Percentiles rank a stretch among this genome's conserved stretches.
Evolutionary conservation across 495 filamentous ascomycete species (phyloP).

Genomic region (Hypoxylon lienhwacheense): DNA sequence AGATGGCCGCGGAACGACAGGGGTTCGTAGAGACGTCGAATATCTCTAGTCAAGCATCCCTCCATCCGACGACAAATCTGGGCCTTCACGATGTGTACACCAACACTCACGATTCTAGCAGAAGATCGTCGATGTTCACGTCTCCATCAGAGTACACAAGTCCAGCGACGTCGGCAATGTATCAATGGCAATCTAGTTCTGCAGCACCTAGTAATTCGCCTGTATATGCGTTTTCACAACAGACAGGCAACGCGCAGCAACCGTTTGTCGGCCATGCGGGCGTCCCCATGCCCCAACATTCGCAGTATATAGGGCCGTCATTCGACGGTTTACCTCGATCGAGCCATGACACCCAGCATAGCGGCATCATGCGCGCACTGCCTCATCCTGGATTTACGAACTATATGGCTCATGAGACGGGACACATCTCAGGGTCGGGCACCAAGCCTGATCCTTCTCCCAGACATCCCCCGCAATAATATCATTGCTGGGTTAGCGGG

Average conservation of each 20-base stretch:
- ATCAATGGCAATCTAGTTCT: constrained; percentile 36
- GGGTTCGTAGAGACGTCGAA: constrained; percentile 36
- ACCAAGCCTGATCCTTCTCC: constrained; percentile 20
- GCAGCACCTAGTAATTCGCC: constrained; percentile 34
- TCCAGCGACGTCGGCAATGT: constrained; percentile 38
- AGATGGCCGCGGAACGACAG: constrained; percentile 38
- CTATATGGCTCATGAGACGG: constrained; percentile 26
- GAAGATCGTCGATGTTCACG: constrained; percentile 42
- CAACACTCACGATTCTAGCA: constrained; percentile 39
- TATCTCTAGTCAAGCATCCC: constrained; percentile 32
- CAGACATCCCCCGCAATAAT: constrained; percentile 23
- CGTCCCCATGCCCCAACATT: constrained; percentile 30
- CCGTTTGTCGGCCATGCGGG: constrained; percentile 36
- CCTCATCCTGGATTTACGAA: constrained; percentile 14
- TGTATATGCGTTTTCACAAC: constrained; percentile 39
- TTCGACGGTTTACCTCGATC: constrained; percentile 39
- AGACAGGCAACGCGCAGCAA: constrained; percentile 20
- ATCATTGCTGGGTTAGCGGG: background rate
- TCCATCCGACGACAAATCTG: constrained; percentile 31
- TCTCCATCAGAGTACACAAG: constrained; percentile 41
- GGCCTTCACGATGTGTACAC: constrained; percentile 43
- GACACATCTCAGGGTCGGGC: constrained; percentile 5
- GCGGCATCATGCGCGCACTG: constrained; percentile 25
- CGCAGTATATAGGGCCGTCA: constrained; percentile 28
- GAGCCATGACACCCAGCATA: constrained; percentile 27